Conservation (phyloP, 2,329 filamentous ascomycete species). For the Arthrobotrys conoides region DNA sequence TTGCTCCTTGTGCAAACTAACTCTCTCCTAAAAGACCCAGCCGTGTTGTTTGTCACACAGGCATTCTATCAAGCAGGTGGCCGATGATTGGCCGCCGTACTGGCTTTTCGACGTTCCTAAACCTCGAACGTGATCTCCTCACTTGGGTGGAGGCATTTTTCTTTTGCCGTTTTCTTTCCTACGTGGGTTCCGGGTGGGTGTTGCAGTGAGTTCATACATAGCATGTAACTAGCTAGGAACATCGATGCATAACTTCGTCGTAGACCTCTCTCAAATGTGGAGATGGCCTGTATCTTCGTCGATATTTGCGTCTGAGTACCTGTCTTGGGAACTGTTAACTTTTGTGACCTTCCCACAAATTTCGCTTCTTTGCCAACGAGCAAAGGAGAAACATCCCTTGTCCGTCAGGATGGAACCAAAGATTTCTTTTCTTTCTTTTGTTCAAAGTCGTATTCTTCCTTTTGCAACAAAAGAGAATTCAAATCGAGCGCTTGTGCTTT, state of each 20-base stretch:
- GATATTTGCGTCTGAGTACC: slow-evolving; percentile 56
- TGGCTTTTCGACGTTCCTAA: slow-evolving; percentile 11
- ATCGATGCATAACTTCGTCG: slow-evolving; percentile 40
- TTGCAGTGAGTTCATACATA: slow-evolving; percentile 10
- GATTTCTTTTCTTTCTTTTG: slow-evolving; percentile 4
- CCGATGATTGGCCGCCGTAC: slow-evolving; percentile 36
- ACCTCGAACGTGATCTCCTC: slow-evolving; percentile 61
- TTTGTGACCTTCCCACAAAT: slow-evolving; percentile 49
- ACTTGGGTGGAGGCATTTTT: slow-evolving; percentile 56
- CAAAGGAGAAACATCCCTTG: slow-evolving; percentile 55
- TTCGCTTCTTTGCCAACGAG: slow-evolving; percentile 42
- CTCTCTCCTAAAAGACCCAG: slow-evolving; percentile 7
- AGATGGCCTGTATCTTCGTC: slow-evolving; percentile 34
- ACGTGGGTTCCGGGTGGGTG: slow-evolving; percentile 2
- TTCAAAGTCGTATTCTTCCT: slow-evolving; percentile 16
- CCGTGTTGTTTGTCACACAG: slow-evolving; percentile 61
- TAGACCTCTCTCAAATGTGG: slow-evolving; percentile 40
- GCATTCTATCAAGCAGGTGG: slow-evolving; percentile 39
- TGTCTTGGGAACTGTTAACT: slow-evolving; percentile 50
- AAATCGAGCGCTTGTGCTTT: slow-evolving; percentile 36
- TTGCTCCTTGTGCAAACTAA: slow-evolving; percentile 29
- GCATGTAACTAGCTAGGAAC: slow-evolving; percentile 29
- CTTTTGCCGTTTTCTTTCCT: slow-evolving; percentile 15
- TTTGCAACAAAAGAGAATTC: slow-evolving; percentile 9
- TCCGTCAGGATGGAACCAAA: slow-evolving; percentile 51